Conservation (phyloP, 352 stramenopile species). For the Pythium brachiatum region DNA sequence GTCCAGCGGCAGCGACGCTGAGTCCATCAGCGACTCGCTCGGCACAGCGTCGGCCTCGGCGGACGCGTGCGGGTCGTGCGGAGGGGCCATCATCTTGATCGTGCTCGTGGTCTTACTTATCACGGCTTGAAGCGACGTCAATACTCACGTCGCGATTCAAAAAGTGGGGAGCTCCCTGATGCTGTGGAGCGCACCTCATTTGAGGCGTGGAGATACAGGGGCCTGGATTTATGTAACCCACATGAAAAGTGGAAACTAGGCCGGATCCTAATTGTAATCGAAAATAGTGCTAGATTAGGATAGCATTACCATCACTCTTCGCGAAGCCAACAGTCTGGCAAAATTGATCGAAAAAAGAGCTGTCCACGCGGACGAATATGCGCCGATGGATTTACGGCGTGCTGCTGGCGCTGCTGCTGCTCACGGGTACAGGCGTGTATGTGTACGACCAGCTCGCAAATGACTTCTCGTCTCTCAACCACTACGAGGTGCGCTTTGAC, state of each 20-base stretch:
- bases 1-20: slow-evolving; percentile 38
- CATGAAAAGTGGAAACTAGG: slow-evolving; percentile 1
- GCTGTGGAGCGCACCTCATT: slow-evolving; percentile 21
- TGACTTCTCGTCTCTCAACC: slow-evolving; percentile 35
- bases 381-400: slow-evolving; percentile 12
- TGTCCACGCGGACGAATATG: neutral
- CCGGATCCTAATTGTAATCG: neutral
- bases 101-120: neutral
- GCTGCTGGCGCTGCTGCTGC: slow-evolving; percentile 17
- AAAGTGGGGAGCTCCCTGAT: slow-evolving; percentile 3
- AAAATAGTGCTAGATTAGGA: neutral
- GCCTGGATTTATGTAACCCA: slow-evolving; percentile 6
- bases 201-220: slow-evolving; percentile 3
- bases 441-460: slow-evolving; percentile 35
- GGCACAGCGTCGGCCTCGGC: neutral
- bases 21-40: slow-evolving; percentile 36
- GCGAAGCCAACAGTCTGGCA: too few relatives aligned
- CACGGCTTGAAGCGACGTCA: slow-evolving; percentile 4
- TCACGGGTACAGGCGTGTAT: slow-evolving; percentile 11
- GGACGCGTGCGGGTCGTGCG: slow-evolving; percentile 2
- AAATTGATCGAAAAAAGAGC: too few relatives aligned
- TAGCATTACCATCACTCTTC: neutral
- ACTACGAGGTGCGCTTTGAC: slow-evolving; percentile 33
- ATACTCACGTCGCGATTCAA: neutral
- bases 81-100: slow-evolving; percentile 5